These are phyloP conservation scores for Suillus sp. DNA, from an alignment of 768 basidiomycete species.

Conservation along the genomic window DNA sequence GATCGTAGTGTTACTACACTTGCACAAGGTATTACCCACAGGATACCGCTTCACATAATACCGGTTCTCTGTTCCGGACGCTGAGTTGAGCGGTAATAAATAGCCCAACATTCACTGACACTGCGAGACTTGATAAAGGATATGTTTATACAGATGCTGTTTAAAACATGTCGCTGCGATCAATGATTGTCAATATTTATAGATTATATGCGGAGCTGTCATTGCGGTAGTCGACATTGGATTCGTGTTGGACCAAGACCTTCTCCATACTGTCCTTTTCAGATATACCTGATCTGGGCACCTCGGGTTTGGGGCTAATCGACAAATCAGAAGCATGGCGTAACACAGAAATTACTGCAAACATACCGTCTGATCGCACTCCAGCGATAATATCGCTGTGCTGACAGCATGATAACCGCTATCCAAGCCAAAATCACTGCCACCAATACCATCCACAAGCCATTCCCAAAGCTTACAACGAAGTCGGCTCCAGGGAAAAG, in stretches of 20 bases:
- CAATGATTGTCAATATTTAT: neutral
- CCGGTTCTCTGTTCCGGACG: too few relatives aligned
- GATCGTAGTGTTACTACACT: neutral
- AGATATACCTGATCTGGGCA: neutral
- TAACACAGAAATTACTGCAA: neutral
- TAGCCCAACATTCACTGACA: neutral
- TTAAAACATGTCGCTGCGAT: neutral
- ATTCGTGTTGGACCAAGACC: neutral
- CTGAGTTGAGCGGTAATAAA: neutral
- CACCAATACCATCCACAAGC: conserved; percentile 69
- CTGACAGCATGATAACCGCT: conserved; percentile 60
- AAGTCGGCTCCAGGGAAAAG: conserved; percentile 43
- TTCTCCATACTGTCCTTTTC: neutral
- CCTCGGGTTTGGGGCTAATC: neutral
- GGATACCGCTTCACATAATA: neutral
- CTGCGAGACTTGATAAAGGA: neutral
- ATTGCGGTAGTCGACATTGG: neutral
- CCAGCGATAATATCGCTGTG: conserved; percentile 67
- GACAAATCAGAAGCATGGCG: neutral
- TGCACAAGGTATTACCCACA: neutral
- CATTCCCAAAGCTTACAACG: conserved; percentile 61
- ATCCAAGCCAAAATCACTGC: conserved; percentile 60
- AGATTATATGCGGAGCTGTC: too few relatives aligned
- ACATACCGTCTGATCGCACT: conserved; percentile 52
- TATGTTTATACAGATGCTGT: neutral